Conservation (phyloP, 306 rosid genomes). For the Lathyrus aphaca region DNA sequence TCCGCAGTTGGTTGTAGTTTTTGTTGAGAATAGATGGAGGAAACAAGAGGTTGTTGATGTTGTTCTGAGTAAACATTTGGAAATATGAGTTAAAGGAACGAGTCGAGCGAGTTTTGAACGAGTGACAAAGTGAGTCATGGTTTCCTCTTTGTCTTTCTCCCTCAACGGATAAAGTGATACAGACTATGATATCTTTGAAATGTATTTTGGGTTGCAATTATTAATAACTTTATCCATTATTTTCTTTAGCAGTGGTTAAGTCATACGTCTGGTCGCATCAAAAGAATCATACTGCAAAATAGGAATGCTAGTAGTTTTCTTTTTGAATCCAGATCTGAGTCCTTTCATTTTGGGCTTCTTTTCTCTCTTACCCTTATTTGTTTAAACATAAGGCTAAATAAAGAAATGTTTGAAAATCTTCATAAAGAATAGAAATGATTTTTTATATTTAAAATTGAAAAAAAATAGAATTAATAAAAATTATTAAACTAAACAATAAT, state of each 20-base stretch:
- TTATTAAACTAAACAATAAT: no score
- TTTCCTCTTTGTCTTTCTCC: background rate
- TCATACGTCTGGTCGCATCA: background rate
- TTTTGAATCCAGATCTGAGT: no score
- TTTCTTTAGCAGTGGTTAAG: background rate
- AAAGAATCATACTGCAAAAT: background rate
- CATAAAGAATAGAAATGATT: no score
- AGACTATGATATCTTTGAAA: background rate
- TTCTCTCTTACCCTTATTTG: background rate
- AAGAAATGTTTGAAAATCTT: no score
- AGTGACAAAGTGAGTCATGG: conserved; percentile 14
- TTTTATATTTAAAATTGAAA: no score
- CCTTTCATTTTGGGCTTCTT: background rate
- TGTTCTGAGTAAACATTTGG: background rate
- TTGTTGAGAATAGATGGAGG: conserved; percentile 39
- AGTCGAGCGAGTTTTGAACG: conserved; percentile 12
- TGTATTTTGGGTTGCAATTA: no score
- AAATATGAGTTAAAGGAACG: background rate
- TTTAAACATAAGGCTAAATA: no score
- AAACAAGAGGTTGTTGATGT: background rate
- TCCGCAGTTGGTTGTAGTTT: conserved; percentile 15
- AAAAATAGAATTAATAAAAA: no score
- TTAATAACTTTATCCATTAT: no score
- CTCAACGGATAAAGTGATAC: background rate
- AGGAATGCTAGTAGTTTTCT: background rate